Evolutionary conservation across 306 rosid genomes (phyloP).

Genomic region (Morella rubra): DNA sequence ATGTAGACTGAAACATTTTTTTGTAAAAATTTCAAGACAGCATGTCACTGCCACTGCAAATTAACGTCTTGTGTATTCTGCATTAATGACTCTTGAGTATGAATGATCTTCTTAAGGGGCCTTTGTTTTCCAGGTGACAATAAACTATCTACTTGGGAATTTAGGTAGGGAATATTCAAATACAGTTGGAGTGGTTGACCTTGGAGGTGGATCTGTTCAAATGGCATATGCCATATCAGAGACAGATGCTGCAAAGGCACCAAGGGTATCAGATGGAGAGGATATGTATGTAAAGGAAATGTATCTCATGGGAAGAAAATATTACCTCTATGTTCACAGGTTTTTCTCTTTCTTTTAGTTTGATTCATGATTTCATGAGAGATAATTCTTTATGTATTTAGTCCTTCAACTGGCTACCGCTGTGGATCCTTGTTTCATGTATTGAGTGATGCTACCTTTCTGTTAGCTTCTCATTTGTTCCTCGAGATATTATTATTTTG

Average conservation of each 20-base stretch:
- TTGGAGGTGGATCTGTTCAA: constrained; percentile 99
- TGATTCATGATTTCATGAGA: constrained; percentile 20
- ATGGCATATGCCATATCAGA: constrained; percentile 98
- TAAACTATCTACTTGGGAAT: constrained; percentile 85
- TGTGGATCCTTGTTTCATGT: neutral
- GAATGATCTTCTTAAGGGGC: constrained; percentile 28
- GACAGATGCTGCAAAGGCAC: constrained; percentile 67
- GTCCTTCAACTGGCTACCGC: constrained; percentile 10
- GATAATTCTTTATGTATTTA: constrained; percentile 12
- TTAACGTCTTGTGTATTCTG: constrained; percentile 23
- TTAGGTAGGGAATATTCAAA: constrained; percentile 75
- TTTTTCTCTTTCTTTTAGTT: constrained; percentile 35
- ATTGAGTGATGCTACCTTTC: constrained; percentile 14
- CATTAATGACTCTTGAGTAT: constrained; percentile 17
- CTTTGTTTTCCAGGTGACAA: constrained; percentile 70
- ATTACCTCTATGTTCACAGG: constrained; percentile 97
- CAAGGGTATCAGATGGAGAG: constrained; percentile 53
- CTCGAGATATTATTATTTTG: neutral
- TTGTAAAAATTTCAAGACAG: constrained; percentile 9
- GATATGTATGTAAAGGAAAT: constrained; percentile 72
- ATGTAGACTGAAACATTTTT: constrained; percentile 3
- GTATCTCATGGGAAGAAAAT: constrained; percentile 76
- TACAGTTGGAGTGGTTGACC: constrained; percentile 97
- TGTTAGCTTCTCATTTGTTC: neutral
- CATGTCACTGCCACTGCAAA: constrained; percentile 4